Percentiles rank a stretch among this genome's conserved stretches.
Conservation (phyloP, 2,329 filamentous ascomycete species). For the Penicillium sp. region DNA sequence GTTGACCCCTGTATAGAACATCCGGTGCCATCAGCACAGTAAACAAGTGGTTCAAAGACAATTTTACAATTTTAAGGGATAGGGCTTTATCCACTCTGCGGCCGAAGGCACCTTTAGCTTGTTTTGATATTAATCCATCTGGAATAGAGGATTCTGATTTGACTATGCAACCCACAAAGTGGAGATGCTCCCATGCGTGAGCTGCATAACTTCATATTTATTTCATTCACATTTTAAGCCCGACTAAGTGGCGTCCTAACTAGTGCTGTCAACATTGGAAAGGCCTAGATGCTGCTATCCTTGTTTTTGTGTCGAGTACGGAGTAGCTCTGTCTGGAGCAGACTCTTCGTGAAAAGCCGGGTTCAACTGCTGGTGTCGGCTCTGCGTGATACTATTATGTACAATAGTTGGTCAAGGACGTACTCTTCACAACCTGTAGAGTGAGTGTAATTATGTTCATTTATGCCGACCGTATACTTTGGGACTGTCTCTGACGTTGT, state of each 20-base stretch:
- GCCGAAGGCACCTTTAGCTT: too few relatives aligned
- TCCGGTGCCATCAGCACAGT: background rate
- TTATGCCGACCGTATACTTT: background rate
- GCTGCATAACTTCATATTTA: constrained; percentile 4
- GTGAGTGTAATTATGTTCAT: background rate
- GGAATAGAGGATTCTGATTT: background rate
- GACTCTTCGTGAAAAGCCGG: background rate
- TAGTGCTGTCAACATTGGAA: background rate
- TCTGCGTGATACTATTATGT: background rate
- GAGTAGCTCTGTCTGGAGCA: too few relatives aligned
- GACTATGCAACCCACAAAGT: background rate
- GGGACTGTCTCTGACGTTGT: background rate
- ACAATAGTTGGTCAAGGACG: too few relatives aligned
- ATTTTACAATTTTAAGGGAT: background rate
- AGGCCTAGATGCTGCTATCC: background rate
- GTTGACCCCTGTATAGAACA: background rate
- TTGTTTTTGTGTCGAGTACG: background rate
- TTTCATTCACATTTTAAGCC: background rate
- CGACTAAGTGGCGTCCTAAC: background rate
- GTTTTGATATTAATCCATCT: background rate
- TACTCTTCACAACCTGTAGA: background rate
- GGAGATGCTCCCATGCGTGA: background rate
- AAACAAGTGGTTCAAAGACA: background rate
- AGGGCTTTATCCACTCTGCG: background rate
- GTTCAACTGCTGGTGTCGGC: background rate